Percentiles rank a stretch among this genome's conserved stretches.
Evolutionary conservation across 2,329 filamentous ascomycete species (phyloP).

Genomic region (Trichoderma sp.): DNA sequence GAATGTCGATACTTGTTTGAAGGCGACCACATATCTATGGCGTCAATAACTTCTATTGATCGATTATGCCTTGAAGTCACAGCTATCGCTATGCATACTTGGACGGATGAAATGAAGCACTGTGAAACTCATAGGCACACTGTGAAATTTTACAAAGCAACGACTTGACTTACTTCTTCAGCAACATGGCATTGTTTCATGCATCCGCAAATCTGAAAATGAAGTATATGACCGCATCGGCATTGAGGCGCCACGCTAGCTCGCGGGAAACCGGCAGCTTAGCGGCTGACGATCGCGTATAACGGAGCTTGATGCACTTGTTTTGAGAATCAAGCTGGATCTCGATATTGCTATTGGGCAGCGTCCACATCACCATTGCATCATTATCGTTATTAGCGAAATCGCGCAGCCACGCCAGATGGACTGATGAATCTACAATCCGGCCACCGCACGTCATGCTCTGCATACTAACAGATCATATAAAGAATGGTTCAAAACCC

Average conservation of each 20-base stretch:
- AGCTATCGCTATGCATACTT: not conserved
- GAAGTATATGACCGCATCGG: not conserved
- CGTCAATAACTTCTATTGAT: not conserved
- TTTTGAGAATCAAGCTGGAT: not conserved
- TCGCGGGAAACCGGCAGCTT: slow-evolving; percentile 18
- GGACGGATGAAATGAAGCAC: not conserved
- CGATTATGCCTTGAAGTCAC: not conserved
- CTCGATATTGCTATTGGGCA: not conserved
- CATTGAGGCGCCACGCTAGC: not conserved
- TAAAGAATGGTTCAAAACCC: not conserved
- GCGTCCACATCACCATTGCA: slow-evolving; percentile 18
- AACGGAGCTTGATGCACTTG: not conserved
- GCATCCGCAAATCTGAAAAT: not conserved
- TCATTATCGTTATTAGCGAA: slow-evolving; percentile 5
- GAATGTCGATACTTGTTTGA: not conserved
- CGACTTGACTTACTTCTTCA: too few species aligned
- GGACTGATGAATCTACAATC: not conserved
- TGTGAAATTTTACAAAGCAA: not conserved
- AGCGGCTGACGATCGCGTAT: slow-evolving; percentile 5
- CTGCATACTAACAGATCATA: not conserved
- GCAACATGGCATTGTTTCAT: not conserved
- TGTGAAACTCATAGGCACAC: not conserved
- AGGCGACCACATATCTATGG: not conserved
- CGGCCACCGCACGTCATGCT: not conserved
- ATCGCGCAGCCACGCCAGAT: not conserved